phyloP scores from a whole-genome alignment of 306 rosid genomes.

The Trifolium repens region DNA sequence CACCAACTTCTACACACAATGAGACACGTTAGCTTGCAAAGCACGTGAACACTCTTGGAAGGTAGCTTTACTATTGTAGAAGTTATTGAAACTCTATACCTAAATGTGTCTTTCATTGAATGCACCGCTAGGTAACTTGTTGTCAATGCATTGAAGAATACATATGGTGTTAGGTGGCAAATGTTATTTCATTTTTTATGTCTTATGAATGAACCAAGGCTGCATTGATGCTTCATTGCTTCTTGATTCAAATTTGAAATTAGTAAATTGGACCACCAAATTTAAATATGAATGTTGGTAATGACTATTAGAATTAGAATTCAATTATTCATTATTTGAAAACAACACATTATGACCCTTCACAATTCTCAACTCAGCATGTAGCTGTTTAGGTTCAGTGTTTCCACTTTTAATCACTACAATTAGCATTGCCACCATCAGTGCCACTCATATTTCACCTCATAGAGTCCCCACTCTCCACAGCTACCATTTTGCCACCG shows the following conservation, averaged over 20 bases:
- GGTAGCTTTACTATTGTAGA: background rate
- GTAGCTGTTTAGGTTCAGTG: background rate
- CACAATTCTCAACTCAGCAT: background rate
- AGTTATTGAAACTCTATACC: background rate
- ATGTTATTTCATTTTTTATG: background rate
- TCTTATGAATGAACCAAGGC: background rate
- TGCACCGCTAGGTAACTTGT: background rate
- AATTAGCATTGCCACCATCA: background rate
- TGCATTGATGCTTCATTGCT: background rate
- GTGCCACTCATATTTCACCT: background rate
- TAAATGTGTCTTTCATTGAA: background rate
- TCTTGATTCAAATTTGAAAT: background rate
- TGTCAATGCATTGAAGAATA: background rate
- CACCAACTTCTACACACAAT: constrained; percentile 15
- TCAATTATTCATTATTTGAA: background rate
- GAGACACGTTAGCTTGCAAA: background rate
- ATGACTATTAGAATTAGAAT: background rate
- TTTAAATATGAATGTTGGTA: background rate
- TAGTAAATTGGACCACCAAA: constrained; percentile 1
- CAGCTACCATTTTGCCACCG: background rate
- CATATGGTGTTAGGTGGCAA: background rate
- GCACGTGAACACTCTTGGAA: background rate
- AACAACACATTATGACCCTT: background rate
- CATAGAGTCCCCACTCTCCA: background rate
- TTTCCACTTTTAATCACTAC: background rate